Base-by-base conservation (phyloP, 1,139 yeast species). In the Chernovozyma sophiae-reginae region DNA sequence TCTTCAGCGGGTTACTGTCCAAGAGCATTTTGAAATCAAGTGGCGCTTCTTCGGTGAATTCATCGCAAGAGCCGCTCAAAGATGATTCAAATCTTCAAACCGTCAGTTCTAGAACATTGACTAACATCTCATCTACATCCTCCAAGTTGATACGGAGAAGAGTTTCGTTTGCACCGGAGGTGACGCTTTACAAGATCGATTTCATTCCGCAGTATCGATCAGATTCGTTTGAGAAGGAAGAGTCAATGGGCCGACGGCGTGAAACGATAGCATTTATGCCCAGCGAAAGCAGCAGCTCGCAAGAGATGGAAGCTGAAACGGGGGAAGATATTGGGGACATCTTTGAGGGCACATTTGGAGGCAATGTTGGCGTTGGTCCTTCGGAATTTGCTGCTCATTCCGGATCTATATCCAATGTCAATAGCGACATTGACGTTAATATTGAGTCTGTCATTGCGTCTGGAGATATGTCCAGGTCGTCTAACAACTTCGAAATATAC, bases 111-210 rank as follows among this genome's bases (percentile, higher is more conserved):
- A 20, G 23, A 6, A 7, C 23, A 7, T 20, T 20, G 8, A 20
- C 23, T n/a, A n/a, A n/a, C n/a, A n/a, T n/a, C n/a, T n/a, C n/a
- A n/a, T n/a, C n/a, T 10, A 10, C 23, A 20, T 6, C 23, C 23
- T 13, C 27, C 22, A 36, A 25, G 15, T 16, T 32, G 34, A 34
- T 53, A 43, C 43, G 58, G 45, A 60, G 89, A 46, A 57, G 89
- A 26, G 89, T 82, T 0, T 80, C 86, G 1, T 82, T 82, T 62
- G 86, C 87, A 2, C 86, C 86, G 1, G 89, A 81, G 48, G 89
- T 81, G 0, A 81, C 87, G 0, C 59, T 82, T 26, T 87, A 81
- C 54, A 80, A 79, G 47, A 76, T 81, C 38, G 79, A 75, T 43
- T 58, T 73, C 40, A 62, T 74, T 4, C 73, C 77, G 2, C 55